Base-by-base conservation (phyloP, 2,329 filamentous ascomycete species). In the Neonectria ditissima region DNA sequence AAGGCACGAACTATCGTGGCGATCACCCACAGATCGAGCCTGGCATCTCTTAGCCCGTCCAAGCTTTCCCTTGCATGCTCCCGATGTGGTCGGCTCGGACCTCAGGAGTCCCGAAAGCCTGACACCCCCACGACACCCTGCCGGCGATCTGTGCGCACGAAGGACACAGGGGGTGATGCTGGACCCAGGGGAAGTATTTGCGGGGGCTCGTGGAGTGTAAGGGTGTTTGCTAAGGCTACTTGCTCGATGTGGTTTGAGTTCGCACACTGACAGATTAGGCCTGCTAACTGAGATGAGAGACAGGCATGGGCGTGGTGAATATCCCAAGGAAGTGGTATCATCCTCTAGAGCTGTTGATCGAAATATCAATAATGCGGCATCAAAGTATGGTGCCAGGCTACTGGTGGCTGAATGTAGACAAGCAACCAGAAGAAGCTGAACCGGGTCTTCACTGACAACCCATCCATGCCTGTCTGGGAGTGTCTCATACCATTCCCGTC, bases 11-110 rank as follows among this genome's bases (percentile, higher is more conserved):
- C 66, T 59, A 65, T 39, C 3, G 7, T 22, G 67, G 54, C 48
- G 55, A 67, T 69, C 59, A 26, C 45, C 10, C 39, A 63, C 55
- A 7, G 20, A 63, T 59, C 0, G 5, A 59, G 67, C 13, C 2
- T 65, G 53, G 63, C 13, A 47, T 47, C 45, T 10, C 24, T 10
- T 26, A 52, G 41, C 9, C 16, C 37, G 51, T 34, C n/a, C 37
- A 44, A 57, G 59, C 20, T 13, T 41, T 28, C 24, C 59, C 14
- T n/a, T n/a, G n/a, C 32, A 16, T 13, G 32, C 10, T 34, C 63
- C 59, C 16, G 47, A 62, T 54, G 8, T 14, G 43, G 51, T 41
- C 37, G n/a, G n/a, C 45, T 61, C 22, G 52, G 51, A 6, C 32
- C 39, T 43, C 10, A 14, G 4, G 14, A 2, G 50, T 28, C 45